Evolutionary conservation across 352 stramenopile species (phyloP).

Genomic region (Thalassiosira hispida): DNA sequence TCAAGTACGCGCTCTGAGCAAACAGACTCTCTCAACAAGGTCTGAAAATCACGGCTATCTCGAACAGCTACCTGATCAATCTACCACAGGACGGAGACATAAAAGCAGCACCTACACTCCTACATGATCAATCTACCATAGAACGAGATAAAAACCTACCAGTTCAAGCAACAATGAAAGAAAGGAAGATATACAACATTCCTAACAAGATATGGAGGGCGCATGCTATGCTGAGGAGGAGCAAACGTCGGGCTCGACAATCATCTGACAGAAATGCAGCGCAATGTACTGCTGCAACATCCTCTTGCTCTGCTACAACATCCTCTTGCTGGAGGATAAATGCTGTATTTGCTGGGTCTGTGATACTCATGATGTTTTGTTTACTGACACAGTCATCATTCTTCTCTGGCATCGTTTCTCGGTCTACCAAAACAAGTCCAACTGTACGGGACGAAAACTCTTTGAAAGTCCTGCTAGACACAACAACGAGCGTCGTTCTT

Average conservation of each 20-base stretch:
- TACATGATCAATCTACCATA: background rate
- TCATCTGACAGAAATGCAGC: background rate
- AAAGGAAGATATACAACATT: conserved; percentile 3
- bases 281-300: background rate
- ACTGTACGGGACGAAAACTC: background rate
- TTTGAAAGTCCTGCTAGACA: background rate
- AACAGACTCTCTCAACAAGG: no score
- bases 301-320: background rate
- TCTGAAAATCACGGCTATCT: no score
- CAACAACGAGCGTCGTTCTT: background rate
- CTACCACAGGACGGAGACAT: background rate
- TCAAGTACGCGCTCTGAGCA: no score
- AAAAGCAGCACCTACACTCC: background rate
- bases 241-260: background rate
- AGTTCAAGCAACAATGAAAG: background rate
- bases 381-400: background rate
- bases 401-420: background rate
- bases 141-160: background rate
- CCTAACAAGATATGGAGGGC: background rate
- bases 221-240: background rate
- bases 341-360: background rate
- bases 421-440: background rate
- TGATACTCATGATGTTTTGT: background rate
- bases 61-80: no score
- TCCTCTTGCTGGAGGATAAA: background rate